phyloP scores from a whole-genome alignment of 2,329 filamentous ascomycete species.

The Ophiostoma pallidulum region DNA sequence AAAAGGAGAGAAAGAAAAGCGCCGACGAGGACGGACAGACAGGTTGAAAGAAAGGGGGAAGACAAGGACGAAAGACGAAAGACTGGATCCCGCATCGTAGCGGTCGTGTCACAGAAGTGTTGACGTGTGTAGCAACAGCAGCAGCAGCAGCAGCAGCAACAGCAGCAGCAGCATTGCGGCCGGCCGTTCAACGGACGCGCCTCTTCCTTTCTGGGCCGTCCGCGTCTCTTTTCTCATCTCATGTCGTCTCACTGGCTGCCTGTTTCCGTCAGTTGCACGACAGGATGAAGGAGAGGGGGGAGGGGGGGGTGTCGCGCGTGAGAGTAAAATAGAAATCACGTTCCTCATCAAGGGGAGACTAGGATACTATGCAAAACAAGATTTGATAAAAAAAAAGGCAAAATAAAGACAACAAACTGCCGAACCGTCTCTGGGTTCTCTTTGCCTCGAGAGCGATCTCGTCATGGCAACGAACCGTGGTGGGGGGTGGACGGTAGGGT shows the following conservation, averaged over 20 bases:
- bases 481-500: no score
- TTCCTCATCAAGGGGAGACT: neutral
- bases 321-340: no score
- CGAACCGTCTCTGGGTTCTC: slow-evolving; percentile 8
- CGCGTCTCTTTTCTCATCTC: neutral
- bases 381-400: neutral
- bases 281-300: no score
- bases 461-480: slow-evolving; percentile 1
- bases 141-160: no score
- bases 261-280: neutral
- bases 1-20: neutral
- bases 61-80: neutral
- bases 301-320: no score
- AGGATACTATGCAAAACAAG: no score
- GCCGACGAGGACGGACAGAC: no score
- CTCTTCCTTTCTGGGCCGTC: neutral
- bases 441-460: slow-evolving; percentile 13
- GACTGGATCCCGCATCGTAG: neutral
- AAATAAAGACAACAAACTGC: slow-evolving; percentile 3
- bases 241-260: neutral
- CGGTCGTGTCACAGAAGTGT: no score
- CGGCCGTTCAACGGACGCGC: neutral
- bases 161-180: no score
- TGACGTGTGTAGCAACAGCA: no score
- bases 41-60: neutral